Conservation (phyloP, 73 alveolate genomes). For the Tetrahymena malaccensis region DNA sequence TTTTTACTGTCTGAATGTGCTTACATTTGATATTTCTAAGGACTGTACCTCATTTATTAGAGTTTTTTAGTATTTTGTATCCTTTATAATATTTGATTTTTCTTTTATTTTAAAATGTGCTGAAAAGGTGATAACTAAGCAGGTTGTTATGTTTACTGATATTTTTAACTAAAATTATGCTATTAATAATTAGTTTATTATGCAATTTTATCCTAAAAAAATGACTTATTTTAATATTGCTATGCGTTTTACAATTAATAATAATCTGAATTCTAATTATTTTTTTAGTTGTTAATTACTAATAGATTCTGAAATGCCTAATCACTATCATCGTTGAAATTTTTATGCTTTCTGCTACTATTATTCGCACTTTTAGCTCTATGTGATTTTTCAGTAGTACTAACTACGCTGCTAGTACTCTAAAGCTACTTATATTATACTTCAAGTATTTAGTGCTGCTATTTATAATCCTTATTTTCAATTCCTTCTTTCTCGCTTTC, state of each 20-base stretch:
- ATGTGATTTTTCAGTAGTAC: neutral
- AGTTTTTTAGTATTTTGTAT: neutral
- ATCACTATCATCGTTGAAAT: neutral
- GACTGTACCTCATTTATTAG: neutral
- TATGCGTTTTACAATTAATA: too few species aligned
- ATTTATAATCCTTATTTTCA: neutral
- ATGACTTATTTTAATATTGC: neutral
- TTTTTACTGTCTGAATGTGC: neutral
- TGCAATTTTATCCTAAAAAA: neutral
- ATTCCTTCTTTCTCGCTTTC: neutral
- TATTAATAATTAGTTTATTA: neutral
- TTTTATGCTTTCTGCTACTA: neutral
- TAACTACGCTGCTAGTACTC: neutral
- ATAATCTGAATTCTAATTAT: too few species aligned
- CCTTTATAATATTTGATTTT: neutral
- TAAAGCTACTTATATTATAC: neutral
- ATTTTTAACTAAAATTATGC: too few species aligned
- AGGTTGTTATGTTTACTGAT: neutral
- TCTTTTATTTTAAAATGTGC: neutral
- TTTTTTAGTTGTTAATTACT: neutral
- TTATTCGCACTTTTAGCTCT: neutral
- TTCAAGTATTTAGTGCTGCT: neutral
- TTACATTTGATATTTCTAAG: neutral
- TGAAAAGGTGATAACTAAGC: neutral
- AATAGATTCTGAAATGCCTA: neutral